Evolutionary conservation across 192 early-diverging fungal genomes (phyloP), one percentile per base, ranked within the genome.

Genomic region (Backusella liffmaniae): DNA sequence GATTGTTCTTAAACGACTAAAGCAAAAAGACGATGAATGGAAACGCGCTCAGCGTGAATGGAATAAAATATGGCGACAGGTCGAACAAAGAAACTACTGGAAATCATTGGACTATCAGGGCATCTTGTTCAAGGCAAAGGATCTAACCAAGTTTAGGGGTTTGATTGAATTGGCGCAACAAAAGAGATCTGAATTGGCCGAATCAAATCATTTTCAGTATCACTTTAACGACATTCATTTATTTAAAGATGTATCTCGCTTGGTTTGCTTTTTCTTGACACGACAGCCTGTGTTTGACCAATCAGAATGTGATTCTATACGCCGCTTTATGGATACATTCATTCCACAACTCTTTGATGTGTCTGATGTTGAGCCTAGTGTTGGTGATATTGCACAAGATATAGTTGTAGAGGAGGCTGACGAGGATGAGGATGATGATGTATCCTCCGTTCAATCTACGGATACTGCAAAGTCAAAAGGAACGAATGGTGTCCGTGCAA

Each of bases 1-100:
- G 0, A 90, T 98, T 16, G 94, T 98, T 66, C 83, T 99, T 29
- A 95, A 92, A 79, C 91, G 98, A 32, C 85, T 99, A 23, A 96
- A 96, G 86, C 98, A 98, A 76, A 99, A 98, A 80, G 97, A 98
- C 78, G 97, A 99, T 80, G 97, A 98, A 80, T 99, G 96, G 96
- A 94, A 94, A 74, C 78, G 91, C 10, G 83, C 93, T 9, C 92
- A 92, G 83, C 87, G 91, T 81, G 69, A 51, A 8, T 68, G 41
- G 46, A 51, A 69, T 69, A 69, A 97, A 81, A 90, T 97, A 26
- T 99, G 98, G 98, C 90, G 95, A 29, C 96, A 99, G 69, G 87
- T 90, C 35, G 96, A 98, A 59, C 74, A 86, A 37, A 96, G 95
- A 75, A 99, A 98, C 86, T 99, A 93, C 84, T 94, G 94, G 82